Evolutionary conservation across 1,284 basidiomycete species (phyloP).

Genomic region (Coniferiporia weirii): DNA sequence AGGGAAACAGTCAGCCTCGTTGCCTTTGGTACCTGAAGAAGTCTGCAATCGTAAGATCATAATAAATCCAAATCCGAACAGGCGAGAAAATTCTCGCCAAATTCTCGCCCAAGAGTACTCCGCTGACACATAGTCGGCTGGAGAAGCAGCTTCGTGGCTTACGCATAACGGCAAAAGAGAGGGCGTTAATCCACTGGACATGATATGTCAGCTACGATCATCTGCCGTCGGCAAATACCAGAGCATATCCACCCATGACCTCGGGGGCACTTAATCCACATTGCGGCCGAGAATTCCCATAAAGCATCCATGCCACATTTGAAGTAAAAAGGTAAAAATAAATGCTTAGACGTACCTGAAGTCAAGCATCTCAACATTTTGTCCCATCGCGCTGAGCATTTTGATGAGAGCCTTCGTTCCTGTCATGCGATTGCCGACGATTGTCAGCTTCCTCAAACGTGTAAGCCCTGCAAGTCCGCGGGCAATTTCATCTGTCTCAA

Average conservation of each 20-base stretch:
- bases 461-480: slow-evolving; percentile 65
- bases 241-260: neutral
- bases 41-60: slow-evolving; percentile 2
- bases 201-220: neutral
- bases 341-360: slow-evolving; percentile 61
- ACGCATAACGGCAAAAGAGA: neutral
- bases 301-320: neutral
- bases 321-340: neutral
- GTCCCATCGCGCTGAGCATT: slow-evolving; percentile 63
- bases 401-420: slow-evolving; percentile 65
- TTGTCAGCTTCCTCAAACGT: slow-evolving; percentile 74
- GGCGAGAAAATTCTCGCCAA: neutral
- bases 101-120: neutral
- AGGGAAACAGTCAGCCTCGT: slow-evolving; percentile 12
- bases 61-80: slow-evolving; percentile 5
- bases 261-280: neutral
- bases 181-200: neutral
- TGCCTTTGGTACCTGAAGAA: slow-evolving; percentile 1
- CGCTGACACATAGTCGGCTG: neutral
- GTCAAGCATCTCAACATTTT: slow-evolving; percentile 78
- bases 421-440: slow-evolving; percentile 80
- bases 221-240: neutral
- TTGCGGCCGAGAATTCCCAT: neutral
- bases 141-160: neutral
- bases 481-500: slow-evolving; percentile 51